Evolutionary conservation across 257 asterid species (phyloP).

Genomic region (Ballota nigra): DNA sequence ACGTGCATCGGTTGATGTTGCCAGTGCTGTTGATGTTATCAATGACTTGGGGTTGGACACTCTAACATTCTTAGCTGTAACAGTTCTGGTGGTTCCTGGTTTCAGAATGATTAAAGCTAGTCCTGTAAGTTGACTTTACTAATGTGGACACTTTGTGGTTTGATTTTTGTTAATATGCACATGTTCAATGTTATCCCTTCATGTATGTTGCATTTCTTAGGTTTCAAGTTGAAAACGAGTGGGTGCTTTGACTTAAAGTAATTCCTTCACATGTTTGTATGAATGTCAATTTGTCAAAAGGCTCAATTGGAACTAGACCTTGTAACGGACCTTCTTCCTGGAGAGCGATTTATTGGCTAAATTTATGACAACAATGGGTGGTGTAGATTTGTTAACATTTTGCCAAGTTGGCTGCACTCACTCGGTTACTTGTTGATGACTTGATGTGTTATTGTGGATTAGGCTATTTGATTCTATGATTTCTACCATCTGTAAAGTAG

Average conservation of each 20-base stretch:
- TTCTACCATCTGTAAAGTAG: neutral
- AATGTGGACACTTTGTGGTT: neutral
- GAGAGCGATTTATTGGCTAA: neutral
- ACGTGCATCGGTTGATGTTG: conserved; percentile 67
- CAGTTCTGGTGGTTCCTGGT: conserved; percentile 92
- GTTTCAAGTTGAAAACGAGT: conserved; percentile 11
- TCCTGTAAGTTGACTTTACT: conserved; percentile 68
- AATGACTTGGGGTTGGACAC: conserved; percentile 95
- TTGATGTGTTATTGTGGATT: neutral
- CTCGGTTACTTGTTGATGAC: conserved; percentile 4
- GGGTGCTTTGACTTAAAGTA: neutral
- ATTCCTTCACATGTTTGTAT: neutral
- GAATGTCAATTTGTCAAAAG: neutral
- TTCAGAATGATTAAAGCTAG: conserved; percentile 86
- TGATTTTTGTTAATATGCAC: neutral
- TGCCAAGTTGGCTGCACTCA: conserved; percentile 15
- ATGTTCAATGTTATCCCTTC: neutral
- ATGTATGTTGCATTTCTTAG: neutral
- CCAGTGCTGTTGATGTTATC: conserved; percentile 89
- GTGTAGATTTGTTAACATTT: neutral
- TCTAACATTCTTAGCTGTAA: conserved; percentile 84
- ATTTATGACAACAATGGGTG: neutral
- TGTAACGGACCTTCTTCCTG: neutral
- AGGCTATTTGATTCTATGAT: conserved; percentile 5
- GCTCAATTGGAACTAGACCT: neutral